Conservation (phyloP, 2,329 filamentous ascomycete genomes). For the Sporothrix pallida region DNA sequence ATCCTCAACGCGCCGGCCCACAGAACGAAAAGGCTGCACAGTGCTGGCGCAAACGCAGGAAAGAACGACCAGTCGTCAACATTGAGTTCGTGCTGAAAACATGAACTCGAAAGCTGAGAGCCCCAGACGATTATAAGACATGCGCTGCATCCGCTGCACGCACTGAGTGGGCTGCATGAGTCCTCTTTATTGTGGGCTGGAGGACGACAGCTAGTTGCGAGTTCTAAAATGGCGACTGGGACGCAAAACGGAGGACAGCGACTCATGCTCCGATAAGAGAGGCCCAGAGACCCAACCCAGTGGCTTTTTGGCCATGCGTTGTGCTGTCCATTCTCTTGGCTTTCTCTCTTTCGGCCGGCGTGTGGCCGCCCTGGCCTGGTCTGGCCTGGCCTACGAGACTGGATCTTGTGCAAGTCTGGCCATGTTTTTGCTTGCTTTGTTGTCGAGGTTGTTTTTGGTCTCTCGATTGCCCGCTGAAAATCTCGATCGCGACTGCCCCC, state of each 20-base stretch:
- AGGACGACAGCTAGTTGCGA: neutral
- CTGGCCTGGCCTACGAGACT: neutral
- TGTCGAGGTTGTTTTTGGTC: neutral
- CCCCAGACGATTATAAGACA: neutral
- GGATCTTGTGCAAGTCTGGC: neutral
- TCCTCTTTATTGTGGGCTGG: slow-evolving; percentile 4
- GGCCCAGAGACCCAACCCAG: too few relatives aligned
- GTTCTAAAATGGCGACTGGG: neutral
- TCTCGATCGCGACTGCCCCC: slow-evolving; percentile 9
- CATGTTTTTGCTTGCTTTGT: neutral
- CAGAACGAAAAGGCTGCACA: neutral
- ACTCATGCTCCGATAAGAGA: neutral
- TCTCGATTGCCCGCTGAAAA: slow-evolving; percentile 8
- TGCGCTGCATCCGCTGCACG: neutral
- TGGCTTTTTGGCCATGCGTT: too few relatives aligned
- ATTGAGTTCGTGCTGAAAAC: neutral
- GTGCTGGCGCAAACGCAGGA: neutral
- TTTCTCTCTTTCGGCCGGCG: neutral
- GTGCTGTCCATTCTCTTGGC: slow-evolving; percentile 20
- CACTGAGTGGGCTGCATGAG: neutral
- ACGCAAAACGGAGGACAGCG: slow-evolving; percentile 2
- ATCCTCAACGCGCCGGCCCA: neutral
- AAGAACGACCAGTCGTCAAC: neutral
- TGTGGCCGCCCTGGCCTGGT: neutral
- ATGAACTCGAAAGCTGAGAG: neutral